Base-by-base conservation (phyloP, 805 yeast genomes). In the Yarrowia porcina region DNA sequence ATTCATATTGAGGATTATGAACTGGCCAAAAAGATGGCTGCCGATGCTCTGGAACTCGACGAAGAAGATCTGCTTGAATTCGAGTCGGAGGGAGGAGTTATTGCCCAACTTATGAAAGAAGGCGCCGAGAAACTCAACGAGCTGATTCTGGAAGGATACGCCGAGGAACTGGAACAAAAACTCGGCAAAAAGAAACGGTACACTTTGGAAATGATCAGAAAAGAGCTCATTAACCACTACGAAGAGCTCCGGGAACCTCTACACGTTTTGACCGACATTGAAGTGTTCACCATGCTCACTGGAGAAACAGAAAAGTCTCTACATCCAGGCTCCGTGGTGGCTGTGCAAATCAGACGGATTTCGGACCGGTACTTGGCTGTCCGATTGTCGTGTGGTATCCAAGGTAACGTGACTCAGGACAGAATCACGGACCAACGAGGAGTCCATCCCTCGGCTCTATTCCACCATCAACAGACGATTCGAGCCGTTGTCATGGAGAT, bases 1-100 rank as follows among this genome's bases (percentile, higher is more conserved):
- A 91, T 94, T 50, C 99, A 94, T 70, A 98, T 98, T 8, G 98
- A 94, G 75, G 99, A 94, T 76, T 94, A 94, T 73, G 96, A 90
- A 67, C 80, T 94, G 68, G 98, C 97, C 3, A 84, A 94, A 57
- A 94, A 94, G 73, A 94, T 94, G 92, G 98, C 97, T 8, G 94
- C 97, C 1, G 99, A 94, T 78, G 98, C 99, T 1, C 80, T 94
- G 67, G 99, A 93, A 72, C 82, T 92, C 67, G 97, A 91, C 69
- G 99, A 96, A 70, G 98, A 93, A 74, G 97, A 91, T 67, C 80
- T 89, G 70, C 87, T 86, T 2, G 92, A 87, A 63, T 74, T 87
- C 50, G 92, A 90, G 71, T 87, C 85, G 65, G 88, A 87, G 65
- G 94, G 92, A 54, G 92, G 92, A 49, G 89, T 90, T 2, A 87